These are phyloP conservation scores for Phyllachora maydis DNA, from an alignment of 2,329 filamentous ascomycete genomes.

Conservation along the genomic window DNA sequence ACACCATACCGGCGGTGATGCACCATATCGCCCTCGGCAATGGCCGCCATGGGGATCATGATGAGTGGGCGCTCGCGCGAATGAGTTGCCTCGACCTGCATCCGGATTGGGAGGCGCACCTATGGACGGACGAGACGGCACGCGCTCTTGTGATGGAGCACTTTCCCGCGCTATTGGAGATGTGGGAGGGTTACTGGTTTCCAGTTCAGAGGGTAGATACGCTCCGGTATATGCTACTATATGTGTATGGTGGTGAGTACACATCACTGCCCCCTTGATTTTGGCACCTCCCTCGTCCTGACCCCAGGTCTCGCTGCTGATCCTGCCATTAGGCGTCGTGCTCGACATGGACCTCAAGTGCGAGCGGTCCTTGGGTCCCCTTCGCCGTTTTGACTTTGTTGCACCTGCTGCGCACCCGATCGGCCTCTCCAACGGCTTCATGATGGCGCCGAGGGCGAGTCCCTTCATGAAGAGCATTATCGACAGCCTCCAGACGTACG, in stretches of 20 bases:
- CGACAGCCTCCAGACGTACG: constrained; percentile 12
- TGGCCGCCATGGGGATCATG: constrained; percentile 4
- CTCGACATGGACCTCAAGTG: constrained; percentile 16
- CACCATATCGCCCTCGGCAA: constrained; percentile 14
- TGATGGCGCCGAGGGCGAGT: constrained; percentile 15
- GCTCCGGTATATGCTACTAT: constrained; percentile 10
- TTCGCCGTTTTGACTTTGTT: constrained; percentile 18
- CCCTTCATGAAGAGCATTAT: constrained; percentile 13
- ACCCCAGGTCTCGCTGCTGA: neutral
- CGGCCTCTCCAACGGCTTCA: constrained; percentile 19
- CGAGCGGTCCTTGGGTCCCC: constrained; percentile 14
- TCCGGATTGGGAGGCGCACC: constrained; percentile 11
- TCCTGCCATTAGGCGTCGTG: constrained; percentile 7
- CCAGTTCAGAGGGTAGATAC: constrained; percentile 10
- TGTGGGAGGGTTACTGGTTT: constrained; percentile 8
- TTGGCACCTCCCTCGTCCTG: neutral
- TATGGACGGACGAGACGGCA: constrained; percentile 8
- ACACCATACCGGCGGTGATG: constrained; percentile 12
- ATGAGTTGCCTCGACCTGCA: constrained; percentile 13
- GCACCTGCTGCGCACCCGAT: constrained; percentile 17
- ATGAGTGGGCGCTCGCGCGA: constrained; percentile 10
- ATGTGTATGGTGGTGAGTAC: constrained; percentile 7
- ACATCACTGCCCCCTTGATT: neutral
- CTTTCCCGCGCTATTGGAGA: constrained; percentile 6
- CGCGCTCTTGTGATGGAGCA: constrained; percentile 6